A percentile compares a stretch with the other conserved stretches of the same genome.
Evolutionary conservation across 179 eudicot genomes (phyloP).

Genomic region (Nepenthes alata): DNA sequence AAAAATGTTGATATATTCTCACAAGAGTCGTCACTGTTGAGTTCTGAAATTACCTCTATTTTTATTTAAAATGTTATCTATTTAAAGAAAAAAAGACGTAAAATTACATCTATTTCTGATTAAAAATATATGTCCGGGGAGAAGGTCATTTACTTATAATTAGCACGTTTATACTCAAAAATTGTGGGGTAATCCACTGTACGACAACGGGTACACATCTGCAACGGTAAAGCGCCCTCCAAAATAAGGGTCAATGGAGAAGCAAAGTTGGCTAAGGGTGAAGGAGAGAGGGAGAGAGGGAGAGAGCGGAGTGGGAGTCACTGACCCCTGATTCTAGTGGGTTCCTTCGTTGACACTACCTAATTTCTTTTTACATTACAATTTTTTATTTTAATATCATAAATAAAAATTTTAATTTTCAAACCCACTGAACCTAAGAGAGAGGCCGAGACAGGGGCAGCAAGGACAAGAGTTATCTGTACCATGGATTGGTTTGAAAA

Average conservation of each 20-base stretch:
- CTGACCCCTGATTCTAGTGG: conserved; percentile 23
- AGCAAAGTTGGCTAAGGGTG: conserved; percentile 31
- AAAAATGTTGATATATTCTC: too few species aligned
- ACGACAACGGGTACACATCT: too few species aligned
- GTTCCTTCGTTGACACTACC: conserved; percentile 15
- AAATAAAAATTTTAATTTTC: neutral
- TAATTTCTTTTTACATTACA: neutral
- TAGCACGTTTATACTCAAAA: too few species aligned
- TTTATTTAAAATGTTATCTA: too few species aligned
- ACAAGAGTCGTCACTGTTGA: too few species aligned
- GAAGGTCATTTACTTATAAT: too few species aligned
- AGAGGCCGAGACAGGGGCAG: neutral
- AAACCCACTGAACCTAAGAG: conserved; percentile 7
- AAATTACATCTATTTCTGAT: too few species aligned
- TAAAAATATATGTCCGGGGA: too few species aligned
- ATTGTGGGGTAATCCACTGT: too few species aligned
- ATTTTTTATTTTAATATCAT: neutral
- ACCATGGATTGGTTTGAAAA: neutral
- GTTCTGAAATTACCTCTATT: too few species aligned
- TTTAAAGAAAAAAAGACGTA: too few species aligned
- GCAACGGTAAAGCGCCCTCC: conserved; percentile 8
- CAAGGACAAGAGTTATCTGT: conserved; percentile 3
- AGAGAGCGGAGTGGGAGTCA: conserved; percentile 30
- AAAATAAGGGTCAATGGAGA: conserved; percentile 24
- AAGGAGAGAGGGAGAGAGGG: conserved; percentile 7